Conservation (phyloP, 257 asterid genomes). For the Galeopsis tetrahit region DNA sequence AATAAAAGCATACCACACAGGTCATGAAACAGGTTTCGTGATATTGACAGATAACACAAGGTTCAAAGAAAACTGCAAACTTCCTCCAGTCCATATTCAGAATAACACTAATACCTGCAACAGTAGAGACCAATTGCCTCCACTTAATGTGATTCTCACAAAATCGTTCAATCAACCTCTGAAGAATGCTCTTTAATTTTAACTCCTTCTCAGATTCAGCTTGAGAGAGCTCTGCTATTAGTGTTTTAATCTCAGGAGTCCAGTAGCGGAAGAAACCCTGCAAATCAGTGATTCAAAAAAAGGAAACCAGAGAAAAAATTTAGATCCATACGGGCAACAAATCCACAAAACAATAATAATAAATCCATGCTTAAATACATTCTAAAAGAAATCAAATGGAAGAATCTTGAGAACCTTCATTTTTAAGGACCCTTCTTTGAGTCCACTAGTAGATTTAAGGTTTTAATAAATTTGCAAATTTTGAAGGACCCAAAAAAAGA, state of each 20-base stretch:
- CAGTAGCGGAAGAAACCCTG: conserved; percentile 94
- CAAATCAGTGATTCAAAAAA: conserved; percentile 27
- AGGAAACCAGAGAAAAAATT: background rate
- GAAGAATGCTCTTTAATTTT: conserved; percentile 83
- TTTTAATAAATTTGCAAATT: conserved; percentile 13
- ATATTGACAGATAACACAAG: conserved; percentile 19
- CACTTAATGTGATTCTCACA: conserved; percentile 76
- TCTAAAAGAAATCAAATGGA: conserved; percentile 6
- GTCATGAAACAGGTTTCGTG: conserved; percentile 25
- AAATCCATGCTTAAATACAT: background rate
- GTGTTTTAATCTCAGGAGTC: conserved; percentile 72
- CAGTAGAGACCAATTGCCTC: conserved; percentile 78
- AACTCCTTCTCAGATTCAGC: conserved; percentile 92
- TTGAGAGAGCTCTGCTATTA: conserved; percentile 72
- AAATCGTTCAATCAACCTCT: conserved; percentile 72
- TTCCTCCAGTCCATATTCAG: conserved; percentile 27
- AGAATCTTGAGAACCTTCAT: conserved; percentile 5
- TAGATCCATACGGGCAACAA: conserved; percentile 28
- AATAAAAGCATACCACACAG: conserved; percentile 9
- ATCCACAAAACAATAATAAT: conserved; percentile 13
- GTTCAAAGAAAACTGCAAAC: conserved; percentile 27
- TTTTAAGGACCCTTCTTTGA: background rate
- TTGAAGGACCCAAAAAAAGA: conserved; percentile 18
- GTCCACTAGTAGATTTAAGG: background rate
- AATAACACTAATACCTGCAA: conserved; percentile 67